These are phyloP conservation scores for Angomonas deanei DNA, from an alignment of 208 protist species.

Conservation along the genomic window DNA sequence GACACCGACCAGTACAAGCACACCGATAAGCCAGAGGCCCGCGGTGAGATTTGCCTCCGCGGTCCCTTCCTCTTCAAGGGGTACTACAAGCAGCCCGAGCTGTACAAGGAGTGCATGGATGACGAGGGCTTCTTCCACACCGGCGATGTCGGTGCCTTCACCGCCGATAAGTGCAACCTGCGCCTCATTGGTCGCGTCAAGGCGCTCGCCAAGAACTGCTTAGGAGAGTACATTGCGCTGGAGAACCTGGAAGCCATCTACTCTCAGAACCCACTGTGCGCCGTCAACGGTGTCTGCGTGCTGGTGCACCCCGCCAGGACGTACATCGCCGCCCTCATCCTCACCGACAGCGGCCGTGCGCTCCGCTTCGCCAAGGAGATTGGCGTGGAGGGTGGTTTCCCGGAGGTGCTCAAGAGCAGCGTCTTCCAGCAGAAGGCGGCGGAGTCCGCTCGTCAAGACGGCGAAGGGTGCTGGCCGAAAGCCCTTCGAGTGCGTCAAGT, in stretches of 20 bases:
- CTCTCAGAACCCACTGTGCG: slow-evolving; percentile 42
- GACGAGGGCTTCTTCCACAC: slow-evolving; percentile 86
- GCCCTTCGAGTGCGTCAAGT: slow-evolving; percentile 48
- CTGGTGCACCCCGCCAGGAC: slow-evolving; percentile 34
- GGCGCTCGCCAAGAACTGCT: slow-evolving; percentile 88
- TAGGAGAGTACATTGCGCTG: slow-evolving; percentile 91
- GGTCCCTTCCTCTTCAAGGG: slow-evolving; percentile 79
- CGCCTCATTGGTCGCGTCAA: slow-evolving; percentile 86
- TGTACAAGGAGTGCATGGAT: slow-evolving; percentile 78
- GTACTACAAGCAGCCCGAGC: slow-evolving; percentile 88
- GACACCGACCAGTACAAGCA: slow-evolving; percentile 84
- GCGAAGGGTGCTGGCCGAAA: slow-evolving; percentile 17
- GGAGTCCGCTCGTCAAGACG: slow-evolving; percentile 33
- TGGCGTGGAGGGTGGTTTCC: slow-evolving; percentile 31
- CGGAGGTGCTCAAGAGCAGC: slow-evolving; percentile 23
- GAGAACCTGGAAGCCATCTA: slow-evolving; percentile 81
- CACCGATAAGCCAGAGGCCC: slow-evolving; percentile 55
- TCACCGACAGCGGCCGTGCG: slow-evolving; percentile 45
- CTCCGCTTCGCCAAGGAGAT: slow-evolving; percentile 43
- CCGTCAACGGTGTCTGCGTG: slow-evolving; percentile 44
- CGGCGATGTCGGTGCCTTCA: slow-evolving; percentile 74
- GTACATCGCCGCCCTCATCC: slow-evolving; percentile 61
- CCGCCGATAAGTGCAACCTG: slow-evolving; percentile 36
- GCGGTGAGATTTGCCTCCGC: slow-evolving; percentile 84
- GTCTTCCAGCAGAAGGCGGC: slow-evolving; percentile 46